Percentiles rank a stretch among this genome's conserved stretches.
Conservation (phyloP, 2,329 filamentous ascomycete genomes). For the Cordyceps farinosa region DNA sequence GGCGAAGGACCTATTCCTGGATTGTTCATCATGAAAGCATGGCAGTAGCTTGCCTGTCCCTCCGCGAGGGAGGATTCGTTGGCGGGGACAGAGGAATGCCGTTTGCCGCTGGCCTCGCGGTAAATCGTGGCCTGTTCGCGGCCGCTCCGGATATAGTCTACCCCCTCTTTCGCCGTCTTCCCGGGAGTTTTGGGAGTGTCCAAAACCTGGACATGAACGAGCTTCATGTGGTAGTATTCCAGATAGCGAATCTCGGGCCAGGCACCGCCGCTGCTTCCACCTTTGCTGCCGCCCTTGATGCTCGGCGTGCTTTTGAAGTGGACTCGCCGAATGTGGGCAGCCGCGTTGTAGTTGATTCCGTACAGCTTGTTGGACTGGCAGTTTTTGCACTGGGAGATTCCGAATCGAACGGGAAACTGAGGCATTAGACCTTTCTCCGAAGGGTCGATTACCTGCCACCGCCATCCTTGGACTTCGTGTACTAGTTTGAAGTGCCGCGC, state of each 20-base stretch:
- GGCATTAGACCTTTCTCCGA: not conserved
- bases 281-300: conserved; percentile 35
- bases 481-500: not conserved
- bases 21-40: not conserved
- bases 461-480: not conserved
- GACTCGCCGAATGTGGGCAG: conserved; percentile 79
- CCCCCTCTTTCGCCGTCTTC: conserved; percentile 24
- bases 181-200: conserved; percentile 32
- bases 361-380: conserved; percentile 77
- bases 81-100: not conserved
- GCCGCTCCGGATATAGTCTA: not conserved
- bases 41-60: not conserved
- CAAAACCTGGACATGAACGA: conserved; percentile 47
- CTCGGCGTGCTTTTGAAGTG: conserved; percentile 69
- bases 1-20: not conserved
- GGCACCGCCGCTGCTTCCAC: conserved; percentile 51
- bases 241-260: conserved; percentile 51
- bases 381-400: conserved; percentile 76
- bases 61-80: not conserved
- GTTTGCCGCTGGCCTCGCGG: not conserved
- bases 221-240: conserved; percentile 58
- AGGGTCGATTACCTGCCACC: not conserved
- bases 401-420: conserved; percentile 43
- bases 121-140: conserved; percentile 15
- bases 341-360: conserved; percentile 90